Base-by-base conservation (phyloP, 805 yeast genomes). In the Wickerhamomyces chambardii region DNA sequence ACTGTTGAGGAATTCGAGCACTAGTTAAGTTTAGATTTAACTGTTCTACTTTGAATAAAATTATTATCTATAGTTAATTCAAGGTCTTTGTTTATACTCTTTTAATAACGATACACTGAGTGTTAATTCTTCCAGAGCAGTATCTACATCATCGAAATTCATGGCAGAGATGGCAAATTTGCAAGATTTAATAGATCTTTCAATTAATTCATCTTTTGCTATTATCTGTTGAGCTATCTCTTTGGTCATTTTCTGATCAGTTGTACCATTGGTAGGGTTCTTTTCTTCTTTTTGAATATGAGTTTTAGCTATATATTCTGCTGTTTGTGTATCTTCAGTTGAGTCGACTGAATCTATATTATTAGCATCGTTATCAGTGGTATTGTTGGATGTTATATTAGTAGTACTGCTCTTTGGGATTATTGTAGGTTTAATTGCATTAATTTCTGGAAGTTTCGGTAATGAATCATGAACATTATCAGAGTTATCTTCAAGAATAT, bases 111-210 rank as follows among this genome's bases (percentile, higher is more conserved):
- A 8, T 6, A 24, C 27, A 24, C 27, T 24, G 7, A 24, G 27
- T 18, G 7, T n/a, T 6, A 30, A 18, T 30, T 15, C 34, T 29
- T 10, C 38, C 12, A 44, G n/a, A 4, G 87, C 89, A 0, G 87
- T 81, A n/a, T 46, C 57, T 7, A 67, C 53, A 41, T 80, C 89
- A 45, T 81, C 89, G 48, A 78, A 81, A 48, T 75, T 76, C 26
- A 80, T 63, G 1, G 89, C 86, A 10, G 84, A 77, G 10, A 78
- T 68, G n/a, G 85, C 87, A 48, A 72, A 80, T 44, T 70, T 73
- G 38, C 86, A 80, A 40, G 73, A 79, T 46, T 78, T 79, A 46
- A 75, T 76, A 2, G 80, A 75, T 5, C 47, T 38, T 4, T 53
- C 44, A 3, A 66, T 52, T 2, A 61, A 38, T 27, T 63, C 59